A percentile compares a stretch with the other conserved stretches of the same genome.
Evolutionary conservation across 2,329 filamentous ascomycete species (phyloP).

Genomic region (Pseudogymnoascus verrucosus): DNA sequence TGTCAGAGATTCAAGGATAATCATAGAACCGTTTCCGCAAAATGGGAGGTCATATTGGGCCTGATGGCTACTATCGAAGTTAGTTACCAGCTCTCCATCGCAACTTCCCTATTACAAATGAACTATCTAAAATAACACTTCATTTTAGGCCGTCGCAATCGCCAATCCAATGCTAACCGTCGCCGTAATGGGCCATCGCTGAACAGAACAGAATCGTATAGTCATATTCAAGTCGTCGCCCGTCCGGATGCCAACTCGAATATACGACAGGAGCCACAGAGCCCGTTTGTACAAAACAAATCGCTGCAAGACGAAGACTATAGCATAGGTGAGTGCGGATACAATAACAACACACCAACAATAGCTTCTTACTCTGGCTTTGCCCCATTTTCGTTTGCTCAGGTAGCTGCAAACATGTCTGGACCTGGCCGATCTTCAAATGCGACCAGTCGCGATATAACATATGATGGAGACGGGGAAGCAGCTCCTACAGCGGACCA

Average conservation of each 20-base stretch:
- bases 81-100: neutral
- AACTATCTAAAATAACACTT: neutral
- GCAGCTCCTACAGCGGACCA: neutral
- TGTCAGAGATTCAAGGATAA: neutral
- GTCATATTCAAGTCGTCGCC: slow-evolving; percentile 1
- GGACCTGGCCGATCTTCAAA: neutral
- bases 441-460: neutral
- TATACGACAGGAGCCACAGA: neutral
- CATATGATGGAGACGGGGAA: neutral
- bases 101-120: neutral
- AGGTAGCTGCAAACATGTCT: neutral
- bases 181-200: neutral
- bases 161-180: neutral
- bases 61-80: slow-evolving; percentile 3
- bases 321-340: neutral
- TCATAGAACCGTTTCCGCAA: neutral
- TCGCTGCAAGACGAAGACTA: slow-evolving; percentile 2
- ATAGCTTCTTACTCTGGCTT: neutral
- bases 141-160: neutral
- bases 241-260: neutral
- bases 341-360: neutral
- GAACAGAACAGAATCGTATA: slow-evolving; percentile 1
- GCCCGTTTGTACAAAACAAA: neutral
- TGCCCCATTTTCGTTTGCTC: neutral
- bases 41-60: neutral